These are phyloP conservation scores for Bolboschoenoplectus hybrid DNA, from an alignment of 202 grass and related monocot species.

Conservation along the genomic window DNA sequence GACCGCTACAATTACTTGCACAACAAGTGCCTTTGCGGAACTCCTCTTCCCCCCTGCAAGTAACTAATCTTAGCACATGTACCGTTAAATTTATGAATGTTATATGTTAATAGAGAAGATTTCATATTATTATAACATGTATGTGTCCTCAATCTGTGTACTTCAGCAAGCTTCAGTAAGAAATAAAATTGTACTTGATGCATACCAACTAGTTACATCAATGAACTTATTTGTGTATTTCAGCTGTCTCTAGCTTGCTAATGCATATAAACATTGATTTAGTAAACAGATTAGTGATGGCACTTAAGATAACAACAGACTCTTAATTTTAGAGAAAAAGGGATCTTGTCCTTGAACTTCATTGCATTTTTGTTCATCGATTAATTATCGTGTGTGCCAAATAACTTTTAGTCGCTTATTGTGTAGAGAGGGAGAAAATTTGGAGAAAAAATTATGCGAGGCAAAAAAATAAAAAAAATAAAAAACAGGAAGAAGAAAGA, in stretches of 20 bases:
- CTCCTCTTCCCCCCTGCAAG: constrained; percentile 46
- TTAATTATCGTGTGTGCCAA: not conserved
- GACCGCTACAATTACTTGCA: constrained; percentile 51
- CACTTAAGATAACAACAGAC: too few species aligned
- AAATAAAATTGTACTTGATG: not conserved
- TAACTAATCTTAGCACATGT: constrained; percentile 7
- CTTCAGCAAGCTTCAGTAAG: not conserved
- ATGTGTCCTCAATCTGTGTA: not conserved
- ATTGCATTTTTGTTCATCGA: not conserved
- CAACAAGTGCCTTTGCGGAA: constrained; percentile 70
- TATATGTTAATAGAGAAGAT: not conserved
- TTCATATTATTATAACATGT: not conserved
- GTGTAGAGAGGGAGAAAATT: too few species aligned
- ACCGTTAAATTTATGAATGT: too few species aligned
- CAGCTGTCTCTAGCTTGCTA: too few species aligned
- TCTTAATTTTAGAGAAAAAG: too few species aligned
- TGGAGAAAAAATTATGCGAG: too few species aligned
- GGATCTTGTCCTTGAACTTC: too few species aligned
- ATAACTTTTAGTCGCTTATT: too few species aligned
- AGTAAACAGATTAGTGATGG: too few species aligned
- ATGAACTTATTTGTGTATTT: not conserved
- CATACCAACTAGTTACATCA: not conserved
- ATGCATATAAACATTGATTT: too few species aligned
- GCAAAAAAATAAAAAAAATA: too few species aligned
- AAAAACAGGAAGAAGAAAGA: too few species aligned